Evolutionary conservation across 78 protist genomes (phyloP), one percentile per base, ranked within the genome.

Genomic region (Tieghemostelium lacteum): DNA sequence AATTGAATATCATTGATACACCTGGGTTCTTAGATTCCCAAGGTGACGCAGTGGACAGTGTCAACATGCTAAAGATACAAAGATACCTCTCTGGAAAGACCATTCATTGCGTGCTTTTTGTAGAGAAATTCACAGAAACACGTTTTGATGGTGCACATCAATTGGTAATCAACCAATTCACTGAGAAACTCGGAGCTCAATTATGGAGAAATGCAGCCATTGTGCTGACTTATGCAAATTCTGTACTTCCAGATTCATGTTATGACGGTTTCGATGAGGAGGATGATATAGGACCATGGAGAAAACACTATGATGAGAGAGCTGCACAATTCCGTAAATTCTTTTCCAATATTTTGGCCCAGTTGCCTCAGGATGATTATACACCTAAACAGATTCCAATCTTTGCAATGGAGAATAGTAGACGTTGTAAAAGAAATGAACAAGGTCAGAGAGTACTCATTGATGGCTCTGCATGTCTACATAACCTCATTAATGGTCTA

Each of bases 61-160:
- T 61, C 28, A 83, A 83, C 29, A 83, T 83, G 91, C 26, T 83
- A 7, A 83, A 83, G 49, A 83, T 83, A 29, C 91, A 83, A 58
- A 22, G 63, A 16, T 83, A 83, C 33, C 78, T 83, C 49, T 83
- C 91, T 1, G 91, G 91, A 8, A 83, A 83, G 36, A 83, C 91
- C 17, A 83, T 83, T 60, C 91, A 83, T 54, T 83, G 91, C 54
- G 91, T 83, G 0, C 54, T 83, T 49, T 83, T 83, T 58, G 91
- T 83, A 4, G 91, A 83, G 37, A 83, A 83, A 33, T 83, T 83
- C 62, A 83, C 91, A 67, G 91, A 83, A 37, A 83, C 91, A 10
- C 40, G 91, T 31, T 83, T 83, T 28, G 91, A 83, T 58, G 91
- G 91, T 55, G 91, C 91, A 4, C 91, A 83, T 83, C 91, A 83